These are phyloP conservation scores for Aspergillus bridgeri DNA, from an alignment of 495 filamentous ascomycete genomes.

Conservation along the genomic window DNA sequence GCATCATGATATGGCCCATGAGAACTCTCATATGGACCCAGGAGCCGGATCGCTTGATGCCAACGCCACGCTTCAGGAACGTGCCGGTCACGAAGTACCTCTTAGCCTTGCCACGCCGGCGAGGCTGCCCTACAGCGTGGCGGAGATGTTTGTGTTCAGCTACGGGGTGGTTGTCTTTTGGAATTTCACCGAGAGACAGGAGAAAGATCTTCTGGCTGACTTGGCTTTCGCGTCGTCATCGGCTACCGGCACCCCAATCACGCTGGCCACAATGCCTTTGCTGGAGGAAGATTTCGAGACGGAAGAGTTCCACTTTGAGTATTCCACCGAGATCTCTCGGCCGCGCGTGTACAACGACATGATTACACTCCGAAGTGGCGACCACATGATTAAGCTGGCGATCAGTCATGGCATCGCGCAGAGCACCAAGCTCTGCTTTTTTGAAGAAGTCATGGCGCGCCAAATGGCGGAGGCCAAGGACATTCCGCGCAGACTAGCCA, in stretches of 20 bases:
- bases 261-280: conserved; percentile 66
- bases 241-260: conserved; percentile 46
- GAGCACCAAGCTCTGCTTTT: conserved; percentile 94
- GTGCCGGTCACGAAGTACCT: conserved; percentile 10
- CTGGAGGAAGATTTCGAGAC: conserved; percentile 90
- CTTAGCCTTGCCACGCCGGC: conserved; percentile 25
- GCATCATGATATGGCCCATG: conserved; percentile 1
- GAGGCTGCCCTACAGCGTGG: conserved; percentile 68
- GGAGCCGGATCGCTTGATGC: not conserved
- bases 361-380: conserved; percentile 91
- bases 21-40: not conserved
- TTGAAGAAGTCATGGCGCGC: conserved; percentile 92
- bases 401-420: conserved; percentile 97
- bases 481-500: conserved; percentile 80
- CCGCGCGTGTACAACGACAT: conserved; percentile 97
- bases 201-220: conserved; percentile 95
- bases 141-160: conserved; percentile 96
- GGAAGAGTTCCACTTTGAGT: conserved; percentile 98
- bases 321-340: conserved; percentile 75
- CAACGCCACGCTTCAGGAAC: conserved; percentile 15
- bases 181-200: conserved; percentile 94
- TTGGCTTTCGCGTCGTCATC: conserved; percentile 78
- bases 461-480: conserved; percentile 93
- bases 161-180: conserved; percentile 98
- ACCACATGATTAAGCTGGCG: conserved; percentile 98